Evolutionary conservation across 768 basidiomycete genomes (phyloP), one percentile per base, ranked within the genome.

Genomic region (Boletellus sp.): DNA sequence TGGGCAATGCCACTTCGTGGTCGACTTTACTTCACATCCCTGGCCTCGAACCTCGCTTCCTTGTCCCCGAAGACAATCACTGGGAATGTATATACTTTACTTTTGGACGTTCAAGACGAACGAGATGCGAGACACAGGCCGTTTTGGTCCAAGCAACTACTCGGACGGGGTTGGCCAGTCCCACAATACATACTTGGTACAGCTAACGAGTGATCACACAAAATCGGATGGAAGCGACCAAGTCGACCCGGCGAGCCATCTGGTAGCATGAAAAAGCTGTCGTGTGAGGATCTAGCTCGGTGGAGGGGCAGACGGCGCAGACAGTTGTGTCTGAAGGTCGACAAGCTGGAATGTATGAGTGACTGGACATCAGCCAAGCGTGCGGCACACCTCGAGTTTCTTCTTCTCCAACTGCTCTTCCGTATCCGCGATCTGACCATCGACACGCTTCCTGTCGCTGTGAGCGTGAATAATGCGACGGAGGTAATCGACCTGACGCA

Each of bases 331-430:
- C 64, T 90, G 87, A 41, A 87, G 72, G 52, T 84, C 81, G 31
- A 83, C 78, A 52, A 89, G 74, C 87, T 90, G 26, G 20, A 24
- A 42, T 17, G 55, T 44, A 51, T 61, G 46, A 51, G 49, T 55
- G 42, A 58, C 41, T 34, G 45, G 41, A 52, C 45, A 39, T 31
- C 9, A 19, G 31, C 12, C 13, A 11, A 40, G 13, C 17, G 15
- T 36, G 24, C 8, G 23, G 45, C 62, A 47, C 53, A 89, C 94
- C 80, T 96, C 90, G 33, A 71, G 60, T 71, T 88, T 93, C 72
- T 89, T 92, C 63, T 81, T 84, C 57, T 94, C 90, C 47, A 84
- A 76, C 59, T 84, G 88, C 26, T 77, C 75, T 56, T 85, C 82
- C 22, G 86, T 71, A 4, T 94, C 90, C 62, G 89, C 85, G 40